A percentile compares a stretch with the other conserved stretches of the same genome.
These are phyloP conservation scores for Coemansia sp. DNA, from an alignment of 192 early-diverging fungal species.

Conservation along the genomic window DNA sequence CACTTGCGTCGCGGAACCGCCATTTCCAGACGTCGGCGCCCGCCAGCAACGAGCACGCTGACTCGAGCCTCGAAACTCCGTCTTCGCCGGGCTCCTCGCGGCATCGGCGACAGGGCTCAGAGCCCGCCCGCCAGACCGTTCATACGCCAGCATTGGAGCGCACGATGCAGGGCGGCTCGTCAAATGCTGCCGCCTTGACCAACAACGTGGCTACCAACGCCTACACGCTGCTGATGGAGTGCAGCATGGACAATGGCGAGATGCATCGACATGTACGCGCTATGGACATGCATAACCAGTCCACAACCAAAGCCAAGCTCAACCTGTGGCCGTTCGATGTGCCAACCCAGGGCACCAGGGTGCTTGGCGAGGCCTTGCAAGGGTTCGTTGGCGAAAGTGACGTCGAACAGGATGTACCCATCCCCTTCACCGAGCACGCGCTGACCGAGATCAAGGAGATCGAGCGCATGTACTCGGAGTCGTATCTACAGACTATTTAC, in stretches of 20 bases:
- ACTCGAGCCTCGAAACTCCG: background rate
- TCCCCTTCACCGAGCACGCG: conserved; percentile 50
- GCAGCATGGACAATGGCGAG: conserved; percentile 54
- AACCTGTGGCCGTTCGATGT: conserved; percentile 38
- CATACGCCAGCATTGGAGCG: conserved; percentile 39
- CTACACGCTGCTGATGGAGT: conserved; percentile 54
- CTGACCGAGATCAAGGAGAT: conserved; percentile 43
- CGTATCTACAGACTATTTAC: conserved; percentile 53
- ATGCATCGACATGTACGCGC: conserved; percentile 41
- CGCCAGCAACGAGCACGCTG: background rate
- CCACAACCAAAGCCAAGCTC: conserved; percentile 26
- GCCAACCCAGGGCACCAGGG: conserved; percentile 18
- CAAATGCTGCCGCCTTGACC: background rate
- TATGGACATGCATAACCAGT: conserved; percentile 10
- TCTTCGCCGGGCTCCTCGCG: background rate
- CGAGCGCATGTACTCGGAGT: conserved; percentile 55
- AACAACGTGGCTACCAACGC: conserved; percentile 22
- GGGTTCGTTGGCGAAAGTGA: conserved; percentile 50
- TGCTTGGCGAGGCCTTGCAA: conserved; percentile 34
- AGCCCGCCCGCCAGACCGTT: conserved; percentile 33
- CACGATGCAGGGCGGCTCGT: conserved; percentile 22
- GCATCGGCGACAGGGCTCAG: conserved; percentile 21
- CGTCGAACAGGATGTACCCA: conserved; percentile 11
- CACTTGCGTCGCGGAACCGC: conserved; percentile 36
- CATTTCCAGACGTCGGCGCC: background rate